Conservation (phyloP, 352 stramenopile genomes). For the Saprolegnia diclina region DNA sequence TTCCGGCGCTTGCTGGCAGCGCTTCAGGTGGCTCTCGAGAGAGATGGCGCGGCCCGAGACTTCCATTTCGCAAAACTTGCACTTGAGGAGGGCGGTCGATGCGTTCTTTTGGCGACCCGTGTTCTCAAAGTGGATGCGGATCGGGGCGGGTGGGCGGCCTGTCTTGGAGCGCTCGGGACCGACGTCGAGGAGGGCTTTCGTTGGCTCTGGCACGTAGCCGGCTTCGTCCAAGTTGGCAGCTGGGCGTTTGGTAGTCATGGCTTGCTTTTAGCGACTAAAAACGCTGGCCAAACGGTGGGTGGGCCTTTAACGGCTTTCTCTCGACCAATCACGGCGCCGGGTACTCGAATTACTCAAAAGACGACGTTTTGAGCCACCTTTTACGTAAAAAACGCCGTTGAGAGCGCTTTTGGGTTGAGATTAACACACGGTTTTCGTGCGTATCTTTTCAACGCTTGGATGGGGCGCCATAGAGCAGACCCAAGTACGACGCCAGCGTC, state of each 20-base stretch:
- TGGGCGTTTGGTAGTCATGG: background rate
- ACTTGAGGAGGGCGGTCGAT: slow-evolving; percentile 20
- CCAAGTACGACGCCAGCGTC: background rate
- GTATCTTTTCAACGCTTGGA: background rate
- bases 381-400: slow-evolving; percentile 6
- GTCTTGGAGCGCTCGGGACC: slow-evolving; percentile 9
- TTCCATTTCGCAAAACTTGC: slow-evolving; percentile 27
- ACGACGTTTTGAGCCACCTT: slow-evolving; percentile 3
- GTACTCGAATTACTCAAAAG: slow-evolving; percentile 8
- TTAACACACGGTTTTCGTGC: background rate
- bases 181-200: background rate
- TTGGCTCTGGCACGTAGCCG: background rate
- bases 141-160: slow-evolving; percentile 16
- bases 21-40: slow-evolving; percentile 24
- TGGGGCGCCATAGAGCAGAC: background rate
- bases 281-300: background rate
- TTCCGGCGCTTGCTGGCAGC: slow-evolving; percentile 16
- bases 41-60: slow-evolving; percentile 24
- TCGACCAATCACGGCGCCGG: background rate
- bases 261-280: slow-evolving; percentile 4
- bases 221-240: background rate
- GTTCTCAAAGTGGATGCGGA: slow-evolving; percentile 25
- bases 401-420: background rate
- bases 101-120: slow-evolving; percentile 26
- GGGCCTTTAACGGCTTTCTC: slow-evolving; percentile 7